Conservation (phyloP, 1,284 basidiomycete species). For the Microstroma glucosiphilum region DNA sequence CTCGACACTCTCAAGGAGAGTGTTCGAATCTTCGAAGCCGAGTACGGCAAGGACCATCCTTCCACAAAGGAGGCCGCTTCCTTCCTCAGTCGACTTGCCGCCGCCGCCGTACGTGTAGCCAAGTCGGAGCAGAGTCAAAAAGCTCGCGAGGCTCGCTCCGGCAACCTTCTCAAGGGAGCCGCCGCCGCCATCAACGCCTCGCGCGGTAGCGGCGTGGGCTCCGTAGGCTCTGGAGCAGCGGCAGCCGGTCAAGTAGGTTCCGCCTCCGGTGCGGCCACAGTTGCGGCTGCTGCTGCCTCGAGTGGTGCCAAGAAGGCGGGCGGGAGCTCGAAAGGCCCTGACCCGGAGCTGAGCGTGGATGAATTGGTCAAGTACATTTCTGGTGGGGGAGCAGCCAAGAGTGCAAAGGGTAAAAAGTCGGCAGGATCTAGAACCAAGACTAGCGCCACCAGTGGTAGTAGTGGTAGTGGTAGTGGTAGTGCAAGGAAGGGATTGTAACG, state of each 20-base stretch:
- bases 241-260: neutral
- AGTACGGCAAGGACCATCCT: conserved; percentile 46
- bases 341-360: conserved; percentile 30
- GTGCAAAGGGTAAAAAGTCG: no score
- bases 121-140: conserved; percentile 40
- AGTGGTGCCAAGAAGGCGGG: neutral
- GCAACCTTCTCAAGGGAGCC: conserved; percentile 4
- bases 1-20: conserved; percentile 45
- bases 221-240: neutral
- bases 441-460: no score
- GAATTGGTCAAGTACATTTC: conserved; percentile 45
- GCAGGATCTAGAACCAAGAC: no score
- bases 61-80: conserved; percentile 44
- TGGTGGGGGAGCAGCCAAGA: conserved; percentile 21
- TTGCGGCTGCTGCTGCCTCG: conserved; percentile 13
- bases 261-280: conserved; percentile 10
- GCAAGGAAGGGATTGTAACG: no score
- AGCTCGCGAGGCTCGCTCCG: conserved; percentile 19
- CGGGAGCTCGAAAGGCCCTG: conserved; percentile 9
- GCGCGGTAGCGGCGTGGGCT: conserved; percentile 3
- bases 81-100: conserved; percentile 43
- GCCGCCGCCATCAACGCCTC: conserved; percentile 14
- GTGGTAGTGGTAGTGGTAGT: no score
- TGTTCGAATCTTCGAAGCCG: conserved; percentile 40
- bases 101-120: conserved; percentile 43